Evolutionary conservation across 352 stramenopile species (phyloP).

Genomic region (Phytophthora pisi): DNA sequence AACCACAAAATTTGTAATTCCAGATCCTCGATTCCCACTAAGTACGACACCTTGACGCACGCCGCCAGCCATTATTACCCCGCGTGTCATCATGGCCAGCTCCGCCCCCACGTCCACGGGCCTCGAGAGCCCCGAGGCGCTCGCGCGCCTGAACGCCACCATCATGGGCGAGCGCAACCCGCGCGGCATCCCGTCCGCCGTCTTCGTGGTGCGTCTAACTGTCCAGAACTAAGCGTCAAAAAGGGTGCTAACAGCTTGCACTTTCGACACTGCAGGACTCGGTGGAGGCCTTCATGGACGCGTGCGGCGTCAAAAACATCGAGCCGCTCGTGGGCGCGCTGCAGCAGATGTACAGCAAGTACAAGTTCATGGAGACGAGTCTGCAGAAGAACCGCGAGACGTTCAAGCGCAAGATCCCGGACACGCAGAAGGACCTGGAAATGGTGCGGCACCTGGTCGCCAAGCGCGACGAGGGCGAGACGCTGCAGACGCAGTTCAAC

Average conservation of each 20-base stretch:
- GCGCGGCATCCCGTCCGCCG: conserved; percentile 75
- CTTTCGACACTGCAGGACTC: conserved; percentile 46
- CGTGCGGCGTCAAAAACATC: conserved; percentile 60
- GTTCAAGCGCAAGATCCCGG: conserved; percentile 92
- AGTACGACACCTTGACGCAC: conserved; percentile 1
- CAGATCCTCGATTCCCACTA: neutral
- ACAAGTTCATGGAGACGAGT: conserved; percentile 91
- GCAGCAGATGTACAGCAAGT: conserved; percentile 91
- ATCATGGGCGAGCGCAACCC: conserved; percentile 85
- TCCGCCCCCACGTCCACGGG: conserved; percentile 39
- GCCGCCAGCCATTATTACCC: conserved; percentile 40
- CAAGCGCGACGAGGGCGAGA: conserved; percentile 78
- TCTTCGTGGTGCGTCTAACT: conserved; percentile 70
- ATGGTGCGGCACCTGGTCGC: conserved; percentile 54
- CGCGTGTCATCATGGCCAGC: conserved; percentile 28
- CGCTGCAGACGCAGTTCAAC: conserved; percentile 93
- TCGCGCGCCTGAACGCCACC: conserved; percentile 67
- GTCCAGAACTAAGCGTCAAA: neutral
- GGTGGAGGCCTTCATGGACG: conserved; percentile 74
- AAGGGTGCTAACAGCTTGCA: neutral
- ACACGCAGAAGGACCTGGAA: conserved; percentile 87
- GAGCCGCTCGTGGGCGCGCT: conserved; percentile 80
- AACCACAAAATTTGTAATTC: neutral
- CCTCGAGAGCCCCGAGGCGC: conserved; percentile 72
- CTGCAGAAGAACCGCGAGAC: conserved; percentile 86